Conservation (phyloP, 202 grass and related monocot species). For the Panicum virgatum region DNA sequence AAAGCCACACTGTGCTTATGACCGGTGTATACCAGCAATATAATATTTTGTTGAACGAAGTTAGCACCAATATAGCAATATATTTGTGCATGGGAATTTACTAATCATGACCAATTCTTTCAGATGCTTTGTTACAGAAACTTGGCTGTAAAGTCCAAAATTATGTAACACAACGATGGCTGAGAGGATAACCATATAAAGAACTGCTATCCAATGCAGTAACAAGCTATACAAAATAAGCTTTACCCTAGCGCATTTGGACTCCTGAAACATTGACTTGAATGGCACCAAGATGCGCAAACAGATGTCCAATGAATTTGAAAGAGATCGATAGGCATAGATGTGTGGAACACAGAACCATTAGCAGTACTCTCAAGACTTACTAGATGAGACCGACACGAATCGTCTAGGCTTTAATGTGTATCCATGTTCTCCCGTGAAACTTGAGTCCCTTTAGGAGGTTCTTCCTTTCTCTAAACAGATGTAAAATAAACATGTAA, state of each 20-base stretch:
- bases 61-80: background rate
- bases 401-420: constrained; percentile 66
- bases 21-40: background rate
- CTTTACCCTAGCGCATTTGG: constrained; percentile 12
- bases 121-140: constrained; percentile 7
- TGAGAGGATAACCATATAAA: background rate
- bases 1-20: no score
- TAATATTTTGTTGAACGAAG: background rate
- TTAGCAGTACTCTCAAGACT: constrained; percentile 16
- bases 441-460: constrained; percentile 31
- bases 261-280: constrained; percentile 3
- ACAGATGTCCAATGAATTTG: background rate
- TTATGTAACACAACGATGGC: constrained; percentile 1
- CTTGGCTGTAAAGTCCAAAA: constrained; percentile 8
- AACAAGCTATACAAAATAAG: constrained; percentile 11
- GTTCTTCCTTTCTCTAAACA: constrained; percentile 42
- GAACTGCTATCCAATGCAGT: background rate
- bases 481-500: constrained; percentile 29
- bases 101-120: constrained; percentile 11
- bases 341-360: background rate
- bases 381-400: constrained; percentile 82
- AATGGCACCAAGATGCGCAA: constrained; percentile 1
- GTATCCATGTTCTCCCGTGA: constrained; percentile 46
- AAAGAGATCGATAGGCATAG: constrained; percentile 6
- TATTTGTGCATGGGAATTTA: constrained; percentile 6